These are phyloP conservation scores for Hericium alpestre DNA, from an alignment of 768 basidiomycete genomes.

Conservation along the genomic window DNA sequence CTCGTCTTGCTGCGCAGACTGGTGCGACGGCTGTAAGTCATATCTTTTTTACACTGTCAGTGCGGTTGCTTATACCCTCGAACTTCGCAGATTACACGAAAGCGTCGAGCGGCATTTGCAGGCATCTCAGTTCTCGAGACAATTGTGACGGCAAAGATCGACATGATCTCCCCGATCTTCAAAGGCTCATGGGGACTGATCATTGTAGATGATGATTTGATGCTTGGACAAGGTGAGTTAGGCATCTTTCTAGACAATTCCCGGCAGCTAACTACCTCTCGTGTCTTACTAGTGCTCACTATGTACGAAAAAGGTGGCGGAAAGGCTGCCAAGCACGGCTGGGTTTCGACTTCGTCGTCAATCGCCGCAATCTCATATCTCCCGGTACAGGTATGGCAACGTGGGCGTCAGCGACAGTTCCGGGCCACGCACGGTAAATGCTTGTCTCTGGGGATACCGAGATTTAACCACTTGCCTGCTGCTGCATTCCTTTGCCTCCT, in stretches of 20 bases:
- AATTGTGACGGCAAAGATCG: background rate
- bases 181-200: background rate
- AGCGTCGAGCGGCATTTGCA: background rate
- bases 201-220: background rate
- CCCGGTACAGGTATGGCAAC: background rate
- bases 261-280: too few relatives aligned
- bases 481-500: background rate
- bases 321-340: background rate
- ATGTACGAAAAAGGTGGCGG: background rate
- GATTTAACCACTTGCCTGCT: background rate
- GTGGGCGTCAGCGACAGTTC: background rate
- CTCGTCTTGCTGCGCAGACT: background rate
- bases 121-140: background rate
- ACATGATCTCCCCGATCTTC: background rate
- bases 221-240: background rate
- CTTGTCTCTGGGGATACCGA: background rate
- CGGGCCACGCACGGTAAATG: background rate
- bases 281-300: background rate
- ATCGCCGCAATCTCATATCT: background rate
- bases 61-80: background rate
- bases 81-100: background rate
- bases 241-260: background rate
- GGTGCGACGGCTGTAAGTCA: background rate
- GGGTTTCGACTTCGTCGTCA: background rate
- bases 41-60: background rate